phyloP scores from a whole-genome alignment of 1,139 yeast genomes.

The Hansenula lynferdii region DNA sequence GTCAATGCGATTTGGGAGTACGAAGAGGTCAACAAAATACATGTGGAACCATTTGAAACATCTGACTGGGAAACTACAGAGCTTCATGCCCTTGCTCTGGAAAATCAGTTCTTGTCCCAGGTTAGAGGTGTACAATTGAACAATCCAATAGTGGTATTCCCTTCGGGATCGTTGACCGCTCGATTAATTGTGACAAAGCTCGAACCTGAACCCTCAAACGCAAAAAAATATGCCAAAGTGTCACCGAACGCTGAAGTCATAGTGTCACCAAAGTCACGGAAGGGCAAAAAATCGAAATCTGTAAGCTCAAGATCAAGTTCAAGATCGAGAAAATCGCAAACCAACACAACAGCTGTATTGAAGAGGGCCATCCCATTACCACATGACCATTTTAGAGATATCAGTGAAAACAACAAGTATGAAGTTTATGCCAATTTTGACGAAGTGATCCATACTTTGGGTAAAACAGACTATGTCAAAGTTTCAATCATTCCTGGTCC shows the following conservation, averaged over 20 bases:
- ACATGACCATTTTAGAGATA: slow-evolving; percentile 30
- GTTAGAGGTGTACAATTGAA: slow-evolving; percentile 66
- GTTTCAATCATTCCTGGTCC: slow-evolving; percentile 60
- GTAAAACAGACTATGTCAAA: slow-evolving; percentile 43
- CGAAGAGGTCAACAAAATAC: slow-evolving; percentile 53
- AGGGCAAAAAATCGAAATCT: slow-evolving; percentile 23
- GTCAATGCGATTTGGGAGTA: slow-evolving; percentile 34
- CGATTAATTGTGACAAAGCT: slow-evolving; percentile 59
- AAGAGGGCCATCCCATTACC: slow-evolving; percentile 57
- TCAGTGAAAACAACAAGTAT: slow-evolving; percentile 21
- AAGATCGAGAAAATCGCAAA: slow-evolving; percentile 26
- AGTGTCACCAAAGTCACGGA: slow-evolving; percentile 65
- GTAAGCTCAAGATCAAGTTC: slow-evolving; percentile 25
- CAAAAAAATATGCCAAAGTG: slow-evolving; percentile 46
- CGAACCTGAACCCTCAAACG: slow-evolving; percentile 36
- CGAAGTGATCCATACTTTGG: slow-evolving; percentile 30
- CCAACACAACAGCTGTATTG: slow-evolving; percentile 26
- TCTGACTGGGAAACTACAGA: slow-evolving; percentile 94
- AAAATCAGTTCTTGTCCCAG: slow-evolving; percentile 70
- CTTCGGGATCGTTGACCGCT: slow-evolving; percentile 63
- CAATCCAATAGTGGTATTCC: slow-evolving; percentile 66
- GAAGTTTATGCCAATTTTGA: slow-evolving; percentile 41
- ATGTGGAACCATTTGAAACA: slow-evolving; percentile 70
- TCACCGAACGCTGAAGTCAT: slow-evolving; percentile 75
- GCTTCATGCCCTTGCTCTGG: slow-evolving; percentile 72